Evolutionary conservation across 163 green algal species (phyloP), one percentile per base, ranked within the genome.

Genomic region (Volvox carteri): DNA sequence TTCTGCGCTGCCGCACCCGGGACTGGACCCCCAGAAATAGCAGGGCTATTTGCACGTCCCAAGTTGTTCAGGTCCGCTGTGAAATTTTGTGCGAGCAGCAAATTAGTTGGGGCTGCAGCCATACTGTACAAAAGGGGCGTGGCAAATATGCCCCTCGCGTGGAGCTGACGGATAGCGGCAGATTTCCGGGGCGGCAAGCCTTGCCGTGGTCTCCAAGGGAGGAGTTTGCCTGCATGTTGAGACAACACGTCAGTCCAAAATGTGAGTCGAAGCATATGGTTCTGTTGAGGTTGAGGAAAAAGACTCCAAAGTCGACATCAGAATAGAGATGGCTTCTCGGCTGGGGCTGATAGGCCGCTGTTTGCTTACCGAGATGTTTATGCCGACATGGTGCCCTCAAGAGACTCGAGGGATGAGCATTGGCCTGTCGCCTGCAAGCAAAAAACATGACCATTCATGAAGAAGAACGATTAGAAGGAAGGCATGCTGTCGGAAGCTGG

Each of bases 71-170:
- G 35, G 46, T 87, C 81, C 2, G 65, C 79, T 28, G 65, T 81
- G 25, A 83, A 81, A 54, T 81, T 81, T 35, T 81, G 83, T 12
- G 68, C 67, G 35, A 83, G 83, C 21, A 88, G 52, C 3, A 88
- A 58, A 54, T 88, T 88, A 12, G 50, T 88, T 14, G 67, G 81
- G 25, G 83, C 83, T 48, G 78, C 58, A 46, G 83, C 83, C 83
- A 87, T 87, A 87, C 78, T 86, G n/a, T 76, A 78, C 77, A 85
- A 46, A 28, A 11, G 28, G 28, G 23, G 50, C 11, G 73, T 35
- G 18, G 73, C 12, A 6, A 70, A 72, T 58, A 8, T 60, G 75
- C 11, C 30, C 48, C 50, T 67, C 16, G n/a, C 52, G 35, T 73
- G 35, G 42, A 73, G 77, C 75, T 70, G 30, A 52, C 68, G 30